Evolutionary conservation across 495 filamentous ascomycete species (phyloP).

Genomic region (Lepraria neglecta): DNA sequence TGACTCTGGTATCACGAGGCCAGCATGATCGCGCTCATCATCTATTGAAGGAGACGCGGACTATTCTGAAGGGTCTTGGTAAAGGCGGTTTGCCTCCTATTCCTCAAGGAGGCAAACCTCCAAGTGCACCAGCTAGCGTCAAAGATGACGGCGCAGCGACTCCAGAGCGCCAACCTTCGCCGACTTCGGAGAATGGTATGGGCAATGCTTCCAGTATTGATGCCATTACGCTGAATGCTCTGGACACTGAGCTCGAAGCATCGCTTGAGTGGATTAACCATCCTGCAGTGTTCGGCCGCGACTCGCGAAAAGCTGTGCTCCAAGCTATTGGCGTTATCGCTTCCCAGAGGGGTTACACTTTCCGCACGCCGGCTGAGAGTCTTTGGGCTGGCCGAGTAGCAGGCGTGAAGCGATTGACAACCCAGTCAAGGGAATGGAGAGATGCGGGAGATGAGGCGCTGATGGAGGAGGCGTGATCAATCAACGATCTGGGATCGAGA

Average conservation of each 20-base stretch:
- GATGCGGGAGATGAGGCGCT: slow-evolving; percentile 77
- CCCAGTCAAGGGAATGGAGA: slow-evolving; percentile 76
- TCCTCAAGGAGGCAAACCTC: slow-evolving; percentile 46
- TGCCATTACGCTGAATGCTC: slow-evolving; percentile 69
- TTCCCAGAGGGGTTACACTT: slow-evolving; percentile 89
- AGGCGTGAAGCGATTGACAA: slow-evolving; percentile 70
- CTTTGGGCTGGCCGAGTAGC: slow-evolving; percentile 76
- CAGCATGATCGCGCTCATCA: slow-evolving; percentile 93
- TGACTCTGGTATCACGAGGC: slow-evolving; percentile 84
- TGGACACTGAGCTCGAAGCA: slow-evolving; percentile 85
- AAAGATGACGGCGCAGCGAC: slow-evolving; percentile 34
- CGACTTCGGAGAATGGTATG: slow-evolving; percentile 44
- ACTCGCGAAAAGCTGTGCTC: slow-evolving; percentile 90
- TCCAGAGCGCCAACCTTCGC: slow-evolving; percentile 45
- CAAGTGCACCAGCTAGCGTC: slow-evolving; percentile 33
- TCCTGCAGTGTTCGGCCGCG: slow-evolving; percentile 89
- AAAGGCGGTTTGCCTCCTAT: slow-evolving; percentile 95
- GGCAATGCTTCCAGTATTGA: slow-evolving; percentile 42
- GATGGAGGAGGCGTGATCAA: slow-evolving; percentile 62
- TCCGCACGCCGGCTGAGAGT: slow-evolving; percentile 76
- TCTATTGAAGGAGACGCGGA: slow-evolving; percentile 83
- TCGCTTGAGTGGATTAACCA: slow-evolving; percentile 99
- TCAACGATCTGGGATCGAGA: background rate
- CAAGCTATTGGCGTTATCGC: slow-evolving; percentile 96
- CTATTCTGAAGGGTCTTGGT: slow-evolving; percentile 90